Conservation (phyloP, 768 basidiomycete species). For the Amanita jacksonii region DNA sequence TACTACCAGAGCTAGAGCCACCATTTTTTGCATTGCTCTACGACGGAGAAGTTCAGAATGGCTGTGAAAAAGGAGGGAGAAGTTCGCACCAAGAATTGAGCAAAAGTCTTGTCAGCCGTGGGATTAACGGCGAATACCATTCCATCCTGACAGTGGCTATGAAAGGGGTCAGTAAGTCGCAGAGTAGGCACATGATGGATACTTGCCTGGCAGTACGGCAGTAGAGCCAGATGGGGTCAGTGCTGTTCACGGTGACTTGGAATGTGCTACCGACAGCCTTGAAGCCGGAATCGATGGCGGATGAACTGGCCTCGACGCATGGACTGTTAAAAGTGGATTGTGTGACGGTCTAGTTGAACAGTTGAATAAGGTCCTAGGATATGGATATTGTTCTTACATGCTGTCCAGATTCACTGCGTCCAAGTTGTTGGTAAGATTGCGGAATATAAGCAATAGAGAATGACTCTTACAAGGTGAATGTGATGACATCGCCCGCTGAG, state of each 20-base stretch:
- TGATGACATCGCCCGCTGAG: slow-evolving; percentile 34
- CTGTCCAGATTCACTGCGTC: slow-evolving; percentile 6
- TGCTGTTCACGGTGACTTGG: slow-evolving; percentile 30
- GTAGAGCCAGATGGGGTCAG: slow-evolving; percentile 54
- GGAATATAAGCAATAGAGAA: not conserved
- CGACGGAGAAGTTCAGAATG: too few species aligned
- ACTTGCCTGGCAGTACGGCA: slow-evolving; percentile 35
- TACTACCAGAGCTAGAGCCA: too few species aligned
- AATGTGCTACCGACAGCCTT: slow-evolving; percentile 28
- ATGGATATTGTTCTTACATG: slow-evolving; percentile 5
- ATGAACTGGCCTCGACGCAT: slow-evolving; percentile 29
- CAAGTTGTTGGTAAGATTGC: not conserved
- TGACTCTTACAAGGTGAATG: slow-evolving; percentile 42
- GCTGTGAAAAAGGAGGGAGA: too few species aligned
- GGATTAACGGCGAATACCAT: slow-evolving; percentile 37
- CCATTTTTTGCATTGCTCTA: too few species aligned
- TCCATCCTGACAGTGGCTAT: slow-evolving; percentile 26
- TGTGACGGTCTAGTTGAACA: slow-evolving; percentile 36
- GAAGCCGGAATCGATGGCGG: slow-evolving; percentile 49
- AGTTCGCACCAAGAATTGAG: slow-evolving; percentile 22
- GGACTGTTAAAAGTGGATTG: slow-evolving; percentile 51
- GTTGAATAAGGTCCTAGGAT: not conserved
- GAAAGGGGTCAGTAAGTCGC: too few species aligned
- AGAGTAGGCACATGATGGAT: too few species aligned
- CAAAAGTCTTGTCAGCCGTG: slow-evolving; percentile 24